phyloP scores from a whole-genome alignment of 805 yeast species.

The Schwanniomyces sp. region DNA sequence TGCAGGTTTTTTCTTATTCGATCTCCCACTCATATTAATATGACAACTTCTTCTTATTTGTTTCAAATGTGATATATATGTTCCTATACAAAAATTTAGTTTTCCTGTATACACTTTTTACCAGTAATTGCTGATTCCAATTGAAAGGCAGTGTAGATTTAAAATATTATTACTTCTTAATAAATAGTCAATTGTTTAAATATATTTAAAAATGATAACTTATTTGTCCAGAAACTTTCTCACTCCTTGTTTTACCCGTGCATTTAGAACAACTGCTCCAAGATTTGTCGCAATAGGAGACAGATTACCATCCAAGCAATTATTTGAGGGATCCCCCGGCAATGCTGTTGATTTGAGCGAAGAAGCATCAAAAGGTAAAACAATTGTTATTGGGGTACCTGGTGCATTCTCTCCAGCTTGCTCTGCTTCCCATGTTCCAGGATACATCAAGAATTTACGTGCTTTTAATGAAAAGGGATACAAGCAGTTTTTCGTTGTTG shows the following conservation, averaged over 20 bases:
- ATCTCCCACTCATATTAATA: slow-evolving; percentile 4
- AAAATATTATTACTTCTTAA: background rate
- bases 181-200: background rate
- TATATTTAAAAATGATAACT: background rate
- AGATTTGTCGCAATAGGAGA: slow-evolving; percentile 54
- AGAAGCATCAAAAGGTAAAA: slow-evolving; percentile 33
- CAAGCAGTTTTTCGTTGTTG: slow-evolving; percentile 58
- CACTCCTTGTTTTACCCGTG: slow-evolving; percentile 11
- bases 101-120: background rate
- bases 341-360: slow-evolving; percentile 56
- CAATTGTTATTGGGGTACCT: slow-evolving; percentile 42
- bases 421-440: slow-evolving; percentile 70
- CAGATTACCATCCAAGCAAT: slow-evolving; percentile 54
- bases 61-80: background rate
- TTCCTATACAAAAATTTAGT: background rate
- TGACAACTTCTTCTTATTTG: background rate
- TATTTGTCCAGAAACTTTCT: background rate
- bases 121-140: background rate
- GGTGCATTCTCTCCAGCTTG: slow-evolving; percentile 84
- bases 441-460: slow-evolving; percentile 53
- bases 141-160: background rate
- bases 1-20: background rate
- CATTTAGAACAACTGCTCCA: slow-evolving; percentile 18
- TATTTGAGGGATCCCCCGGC: slow-evolving; percentile 66
- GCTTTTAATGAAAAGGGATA: slow-evolving; percentile 68